phyloP scores from a whole-genome alignment of 1,284 basidiomycete genomes.

The Vanrija sp. region DNA sequence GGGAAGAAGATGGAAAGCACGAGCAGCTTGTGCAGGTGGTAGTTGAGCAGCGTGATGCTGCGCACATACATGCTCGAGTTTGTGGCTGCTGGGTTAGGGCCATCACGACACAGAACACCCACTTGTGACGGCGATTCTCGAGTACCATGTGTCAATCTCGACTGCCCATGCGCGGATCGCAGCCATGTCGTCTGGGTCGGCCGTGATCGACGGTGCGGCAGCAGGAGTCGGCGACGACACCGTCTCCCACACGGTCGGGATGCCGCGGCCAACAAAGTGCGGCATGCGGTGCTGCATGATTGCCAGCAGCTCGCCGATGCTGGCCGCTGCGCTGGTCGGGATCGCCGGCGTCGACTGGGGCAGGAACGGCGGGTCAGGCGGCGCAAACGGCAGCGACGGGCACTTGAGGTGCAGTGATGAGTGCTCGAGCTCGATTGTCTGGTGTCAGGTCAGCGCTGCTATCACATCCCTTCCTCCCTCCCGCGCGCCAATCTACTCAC shows the following conservation, averaged over 20 bases:
- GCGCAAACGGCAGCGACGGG: conserved; percentile 14
- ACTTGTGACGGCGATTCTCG: conserved; percentile 8
- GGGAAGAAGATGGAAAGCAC: conserved; percentile 23
- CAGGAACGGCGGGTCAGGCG: conserved; percentile 17
- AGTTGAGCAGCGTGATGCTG: conserved; percentile 22
- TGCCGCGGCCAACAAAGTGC: conserved; percentile 19
- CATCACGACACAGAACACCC: neutral
- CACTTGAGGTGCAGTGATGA: conserved; percentile 21
- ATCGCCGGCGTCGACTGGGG: neutral
- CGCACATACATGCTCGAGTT: conserved; percentile 12
- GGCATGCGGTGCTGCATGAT: conserved; percentile 25
- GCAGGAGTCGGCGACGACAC: conserved; percentile 5
- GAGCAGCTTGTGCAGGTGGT: conserved; percentile 25
- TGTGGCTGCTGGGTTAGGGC: neutral
- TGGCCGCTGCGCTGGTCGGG: conserved; percentile 3
- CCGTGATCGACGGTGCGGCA: neutral
- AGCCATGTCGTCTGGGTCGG: conserved; percentile 13
- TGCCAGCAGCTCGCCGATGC: conserved; percentile 21
- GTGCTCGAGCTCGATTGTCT: conserved; percentile 25
- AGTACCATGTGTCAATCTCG: conserved; percentile 22
- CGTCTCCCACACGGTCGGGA: conserved; percentile 21
- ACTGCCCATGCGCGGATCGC: conserved; percentile 17
- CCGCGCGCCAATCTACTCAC: conserved; percentile 5
- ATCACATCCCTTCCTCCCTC: too few relatives aligned
- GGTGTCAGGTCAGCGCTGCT: neutral